Conservation (phyloP, 257 asterid species). For the Lithospermum erythrorhizon region DNA sequence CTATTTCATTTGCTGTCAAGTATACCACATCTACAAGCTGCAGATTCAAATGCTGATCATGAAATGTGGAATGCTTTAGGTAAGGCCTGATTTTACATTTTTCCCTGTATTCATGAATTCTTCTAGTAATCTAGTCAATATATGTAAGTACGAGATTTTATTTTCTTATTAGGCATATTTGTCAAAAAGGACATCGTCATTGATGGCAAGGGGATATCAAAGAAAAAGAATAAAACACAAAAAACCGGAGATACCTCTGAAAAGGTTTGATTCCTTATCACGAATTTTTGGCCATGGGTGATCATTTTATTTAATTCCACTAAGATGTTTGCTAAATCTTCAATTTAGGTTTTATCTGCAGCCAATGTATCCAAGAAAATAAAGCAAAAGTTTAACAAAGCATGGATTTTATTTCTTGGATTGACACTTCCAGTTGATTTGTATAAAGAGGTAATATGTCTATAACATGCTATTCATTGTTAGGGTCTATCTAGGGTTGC, state of each 20-base stretch:
- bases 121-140: not conserved
- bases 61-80: conserved; percentile 70
- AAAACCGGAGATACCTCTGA: conserved; percentile 20
- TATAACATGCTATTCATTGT: not conserved
- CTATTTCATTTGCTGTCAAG: conserved; percentile 45
- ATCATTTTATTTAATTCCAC: conserved; percentile 2
- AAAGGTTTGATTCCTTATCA: conserved; percentile 25
- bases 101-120: not conserved
- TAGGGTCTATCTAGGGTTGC: not conserved
- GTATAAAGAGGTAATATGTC: conserved; percentile 69
- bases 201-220: conserved; percentile 13
- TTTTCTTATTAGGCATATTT: conserved; percentile 36
- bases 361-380: conserved; percentile 48
- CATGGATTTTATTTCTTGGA: conserved; percentile 85
- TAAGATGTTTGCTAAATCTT: conserved; percentile 4
- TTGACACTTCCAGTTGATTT: conserved; percentile 77
- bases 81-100: conserved; percentile 17
- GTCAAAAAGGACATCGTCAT: conserved; percentile 26
- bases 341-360: conserved; percentile 43
- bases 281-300: conserved; percentile 1
- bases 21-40: conserved; percentile 42
- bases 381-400: conserved; percentile 75
- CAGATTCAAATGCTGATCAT: conserved; percentile 25
- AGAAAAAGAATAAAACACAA: conserved; percentile 15
- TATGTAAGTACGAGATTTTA: conserved; percentile 5